Percentiles rank a stretch among this genome's conserved stretches.
phyloP scores from a whole-genome alignment of 129 eudicot genomes.

The Rutidosis leptorrhynchoides region DNA sequence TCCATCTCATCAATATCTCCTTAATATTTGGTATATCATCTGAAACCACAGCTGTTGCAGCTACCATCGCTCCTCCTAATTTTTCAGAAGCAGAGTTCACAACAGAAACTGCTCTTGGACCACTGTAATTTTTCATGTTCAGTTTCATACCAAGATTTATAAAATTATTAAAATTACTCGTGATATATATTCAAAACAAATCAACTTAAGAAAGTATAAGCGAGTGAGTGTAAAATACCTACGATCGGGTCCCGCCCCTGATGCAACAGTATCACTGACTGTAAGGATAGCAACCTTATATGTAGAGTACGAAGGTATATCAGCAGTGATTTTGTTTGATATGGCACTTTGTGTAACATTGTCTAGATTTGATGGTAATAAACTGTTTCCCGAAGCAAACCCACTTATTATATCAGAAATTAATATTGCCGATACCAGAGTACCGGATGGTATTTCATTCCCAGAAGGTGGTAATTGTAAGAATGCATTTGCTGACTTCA shows the following conservation, averaged over 20 bases:
- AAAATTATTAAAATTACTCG: background rate
- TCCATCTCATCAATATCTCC: conserved; percentile 69
- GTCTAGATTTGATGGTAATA: conserved; percentile 22
- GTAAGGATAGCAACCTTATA: conserved; percentile 80
- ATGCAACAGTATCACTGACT: conserved; percentile 90
- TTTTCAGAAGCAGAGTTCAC: conserved; percentile 69
- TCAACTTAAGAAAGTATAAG: background rate
- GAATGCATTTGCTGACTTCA: conserved; percentile 93
- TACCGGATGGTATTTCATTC: conserved; percentile 56
- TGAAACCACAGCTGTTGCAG: conserved; percentile 82
- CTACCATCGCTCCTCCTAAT: conserved; percentile 83
- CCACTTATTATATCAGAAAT: conserved; percentile 56
- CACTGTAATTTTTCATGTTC: conserved; percentile 42
- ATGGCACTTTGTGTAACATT: conserved; percentile 24
- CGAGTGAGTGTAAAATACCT: conserved; percentile 41
- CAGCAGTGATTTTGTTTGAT: conserved; percentile 24
- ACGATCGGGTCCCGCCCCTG: conserved; percentile 83
- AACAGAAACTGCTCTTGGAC: conserved; percentile 93
- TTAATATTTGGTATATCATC: conserved; percentile 71
- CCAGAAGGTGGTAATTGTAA: conserved; percentile 65
- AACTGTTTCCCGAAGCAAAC: conserved; percentile 26
- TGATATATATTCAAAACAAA: background rate
- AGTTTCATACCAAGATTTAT: conserved; percentile 11
- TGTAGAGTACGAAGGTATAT: conserved; percentile 25
- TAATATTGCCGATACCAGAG: conserved; percentile 48